Conservation (phyloP, 2,329 filamentous ascomycete genomes). For the Ophiostoma ulmi region DNA sequence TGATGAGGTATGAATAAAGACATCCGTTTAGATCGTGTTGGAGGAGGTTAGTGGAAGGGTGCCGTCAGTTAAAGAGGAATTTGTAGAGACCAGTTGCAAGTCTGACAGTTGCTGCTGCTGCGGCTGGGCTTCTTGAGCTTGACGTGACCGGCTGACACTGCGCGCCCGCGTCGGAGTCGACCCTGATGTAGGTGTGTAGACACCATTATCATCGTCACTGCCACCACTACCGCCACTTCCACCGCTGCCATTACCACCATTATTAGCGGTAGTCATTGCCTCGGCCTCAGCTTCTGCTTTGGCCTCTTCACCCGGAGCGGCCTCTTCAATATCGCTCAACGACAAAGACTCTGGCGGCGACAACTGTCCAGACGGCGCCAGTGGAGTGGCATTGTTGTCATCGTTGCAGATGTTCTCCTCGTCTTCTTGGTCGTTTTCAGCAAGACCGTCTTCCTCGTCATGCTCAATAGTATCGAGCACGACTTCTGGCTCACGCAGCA, state of each 20-base stretch:
- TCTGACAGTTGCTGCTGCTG: neutral
- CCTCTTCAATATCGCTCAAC: conserved; percentile 23
- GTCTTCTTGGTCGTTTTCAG: neutral
- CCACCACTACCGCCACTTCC: neutral
- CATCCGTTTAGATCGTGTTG: conserved; percentile 4
- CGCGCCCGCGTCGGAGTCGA: neutral
- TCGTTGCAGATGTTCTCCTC: neutral
- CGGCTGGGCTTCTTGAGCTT: neutral
- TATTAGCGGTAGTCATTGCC: neutral
- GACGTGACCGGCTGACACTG: neutral
- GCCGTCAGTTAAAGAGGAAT: neutral
- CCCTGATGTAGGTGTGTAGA: neutral
- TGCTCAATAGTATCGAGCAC: conserved; percentile 28
- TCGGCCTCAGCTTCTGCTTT: conserved; percentile 8
- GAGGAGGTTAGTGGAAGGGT: neutral
- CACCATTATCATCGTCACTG: neutral
- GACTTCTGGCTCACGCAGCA: neutral
- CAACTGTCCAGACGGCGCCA: conserved; percentile 3
- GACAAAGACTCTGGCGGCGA: conserved; percentile 16
- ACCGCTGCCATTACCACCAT: neutral
- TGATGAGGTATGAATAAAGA: neutral
- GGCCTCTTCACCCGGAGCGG: conserved; percentile 17
- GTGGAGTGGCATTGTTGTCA: neutral
- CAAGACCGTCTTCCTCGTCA: conserved; percentile 20
- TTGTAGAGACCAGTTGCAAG: neutral